Evolutionary conservation across 1,139 yeast genomes (phyloP).

Genomic region (Tardiomyces digboiensis): DNA sequence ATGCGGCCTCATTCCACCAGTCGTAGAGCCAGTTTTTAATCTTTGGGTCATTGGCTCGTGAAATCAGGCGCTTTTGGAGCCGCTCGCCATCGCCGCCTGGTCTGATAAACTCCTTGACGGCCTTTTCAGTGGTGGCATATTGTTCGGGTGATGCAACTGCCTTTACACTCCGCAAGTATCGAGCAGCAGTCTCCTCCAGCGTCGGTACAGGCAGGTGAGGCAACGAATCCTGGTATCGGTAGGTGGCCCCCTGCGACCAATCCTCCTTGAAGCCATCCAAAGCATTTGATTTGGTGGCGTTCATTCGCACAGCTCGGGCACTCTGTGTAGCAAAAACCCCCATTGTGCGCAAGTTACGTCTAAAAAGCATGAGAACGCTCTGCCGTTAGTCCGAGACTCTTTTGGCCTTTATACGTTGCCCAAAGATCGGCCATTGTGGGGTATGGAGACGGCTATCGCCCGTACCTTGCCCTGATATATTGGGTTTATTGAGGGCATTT

Average conservation of each 20-base stretch:
- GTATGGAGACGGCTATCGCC: no score
- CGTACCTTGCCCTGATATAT: no score
- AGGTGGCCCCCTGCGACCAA: slow-evolving; percentile 55
- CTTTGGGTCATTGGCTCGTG: slow-evolving; percentile 45
- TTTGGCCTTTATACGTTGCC: no score
- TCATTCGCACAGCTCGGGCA: slow-evolving; percentile 7
- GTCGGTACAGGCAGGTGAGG: slow-evolving; percentile 89
- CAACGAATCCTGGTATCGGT: slow-evolving; percentile 59
- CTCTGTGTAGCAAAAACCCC: background rate
- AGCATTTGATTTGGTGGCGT: slow-evolving; percentile 22
- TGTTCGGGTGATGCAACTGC: slow-evolving; percentile 56
- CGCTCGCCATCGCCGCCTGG: slow-evolving; percentile 56
- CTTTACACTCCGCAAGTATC: slow-evolving; percentile 62
- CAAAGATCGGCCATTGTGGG: no score
- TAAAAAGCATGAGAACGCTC: background rate
- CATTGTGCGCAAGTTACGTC: background rate
- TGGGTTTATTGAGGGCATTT: no score
- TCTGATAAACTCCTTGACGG: slow-evolving; percentile 56
- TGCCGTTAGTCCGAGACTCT: no score
- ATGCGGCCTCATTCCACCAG: slow-evolving; percentile 95
- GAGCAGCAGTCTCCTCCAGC: slow-evolving; percentile 57
- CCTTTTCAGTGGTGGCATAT: slow-evolving; percentile 43
- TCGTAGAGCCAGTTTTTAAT: slow-evolving; percentile 83
- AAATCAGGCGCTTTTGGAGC: slow-evolving; percentile 56
- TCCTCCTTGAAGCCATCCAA: slow-evolving; percentile 26